phyloP scores from a whole-genome alignment of 768 basidiomycete species.

The Crepidotus variabilis region DNA sequence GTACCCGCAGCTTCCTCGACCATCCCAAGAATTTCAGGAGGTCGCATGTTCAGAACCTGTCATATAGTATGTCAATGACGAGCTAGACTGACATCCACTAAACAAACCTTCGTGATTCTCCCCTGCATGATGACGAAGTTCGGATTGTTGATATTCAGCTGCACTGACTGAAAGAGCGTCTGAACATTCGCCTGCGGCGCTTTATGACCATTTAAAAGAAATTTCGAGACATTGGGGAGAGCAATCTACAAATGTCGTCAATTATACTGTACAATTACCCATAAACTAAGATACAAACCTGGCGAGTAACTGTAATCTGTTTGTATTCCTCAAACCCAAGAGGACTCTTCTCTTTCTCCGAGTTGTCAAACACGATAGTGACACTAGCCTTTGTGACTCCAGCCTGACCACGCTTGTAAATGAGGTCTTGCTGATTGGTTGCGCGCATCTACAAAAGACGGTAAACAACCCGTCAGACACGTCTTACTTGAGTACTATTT shows the following conservation, averaged over 20 bases:
- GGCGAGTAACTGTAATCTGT: slow-evolving; percentile 96
- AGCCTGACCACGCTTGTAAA: slow-evolving; percentile 98
- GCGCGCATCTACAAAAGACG: slow-evolving; percentile 71
- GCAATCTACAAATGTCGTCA: slow-evolving; percentile 57
- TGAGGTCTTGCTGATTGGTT: slow-evolving; percentile 93
- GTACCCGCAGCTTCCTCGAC: slow-evolving; percentile 98
- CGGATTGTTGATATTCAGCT: slow-evolving; percentile 99
- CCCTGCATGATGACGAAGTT: slow-evolving; percentile 99
- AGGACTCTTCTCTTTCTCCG: slow-evolving; percentile 80
- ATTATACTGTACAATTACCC: not conserved
- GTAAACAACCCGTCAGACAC: slow-evolving; percentile 10
- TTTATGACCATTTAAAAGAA: slow-evolving; percentile 95
- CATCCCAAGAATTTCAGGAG: slow-evolving; percentile 96
- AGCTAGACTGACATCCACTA: not conserved
- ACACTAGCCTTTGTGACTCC: slow-evolving; percentile 97
- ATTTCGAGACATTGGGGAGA: slow-evolving; percentile 90
- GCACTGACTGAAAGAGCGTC: slow-evolving; percentile 92
- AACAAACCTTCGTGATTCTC: slow-evolving; percentile 87
- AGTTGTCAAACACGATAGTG: slow-evolving; percentile 98
- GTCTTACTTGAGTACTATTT: not conserved
- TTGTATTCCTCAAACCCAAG: slow-evolving; percentile 73
- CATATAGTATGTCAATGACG: not conserved
- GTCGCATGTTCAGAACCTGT: slow-evolving; percentile 94
- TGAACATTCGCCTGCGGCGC: slow-evolving; percentile 82
- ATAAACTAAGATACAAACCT: slow-evolving; percentile 46